Conservation (phyloP, 1,284 basidiomycete species). For the Cutaneotrichosporon sp. region DNA sequence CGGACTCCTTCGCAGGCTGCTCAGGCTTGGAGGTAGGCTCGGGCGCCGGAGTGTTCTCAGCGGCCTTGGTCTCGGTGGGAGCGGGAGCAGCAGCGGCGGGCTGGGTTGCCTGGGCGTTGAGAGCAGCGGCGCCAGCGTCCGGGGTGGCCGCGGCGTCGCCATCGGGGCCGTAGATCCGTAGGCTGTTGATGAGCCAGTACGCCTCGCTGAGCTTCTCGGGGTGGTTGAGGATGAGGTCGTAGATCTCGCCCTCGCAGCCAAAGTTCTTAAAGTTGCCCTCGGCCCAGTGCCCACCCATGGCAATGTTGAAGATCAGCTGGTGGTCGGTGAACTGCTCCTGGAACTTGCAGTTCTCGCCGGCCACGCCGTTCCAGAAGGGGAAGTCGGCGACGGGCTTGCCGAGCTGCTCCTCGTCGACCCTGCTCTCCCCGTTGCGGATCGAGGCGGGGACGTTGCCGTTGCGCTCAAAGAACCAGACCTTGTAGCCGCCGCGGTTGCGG, state of each 20-base stretch:
- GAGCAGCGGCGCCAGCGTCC: neutral
- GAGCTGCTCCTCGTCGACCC: constrained; percentile 14
- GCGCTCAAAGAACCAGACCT: constrained; percentile 21
- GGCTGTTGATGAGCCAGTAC: constrained; percentile 65
- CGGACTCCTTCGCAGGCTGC: neutral
- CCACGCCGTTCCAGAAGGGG: constrained; percentile 20
- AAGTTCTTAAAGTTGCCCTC: neutral
- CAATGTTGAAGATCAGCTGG: constrained; percentile 44
- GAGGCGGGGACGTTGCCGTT: constrained; percentile 5
- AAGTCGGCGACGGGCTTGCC: constrained; percentile 15
- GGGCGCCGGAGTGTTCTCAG: neutral
- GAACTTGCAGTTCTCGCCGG: neutral
- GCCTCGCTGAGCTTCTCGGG: constrained; percentile 61
- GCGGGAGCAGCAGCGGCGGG: neutral
- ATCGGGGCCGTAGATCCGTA: constrained; percentile 59
- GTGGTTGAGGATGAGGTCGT: constrained; percentile 49
- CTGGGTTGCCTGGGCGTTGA: neutral
- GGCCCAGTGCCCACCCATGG: constrained; percentile 51
- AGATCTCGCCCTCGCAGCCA: neutral
- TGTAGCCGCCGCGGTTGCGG: constrained; percentile 31
- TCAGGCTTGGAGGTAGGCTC: neutral
- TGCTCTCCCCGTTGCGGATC: constrained; percentile 3
- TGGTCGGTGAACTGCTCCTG: constrained; percentile 12
- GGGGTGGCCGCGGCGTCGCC: neutral
- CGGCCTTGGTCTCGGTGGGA: neutral